phyloP scores from a whole-genome alignment of 805 yeast species.

The Candida fluviatilis region DNA sequence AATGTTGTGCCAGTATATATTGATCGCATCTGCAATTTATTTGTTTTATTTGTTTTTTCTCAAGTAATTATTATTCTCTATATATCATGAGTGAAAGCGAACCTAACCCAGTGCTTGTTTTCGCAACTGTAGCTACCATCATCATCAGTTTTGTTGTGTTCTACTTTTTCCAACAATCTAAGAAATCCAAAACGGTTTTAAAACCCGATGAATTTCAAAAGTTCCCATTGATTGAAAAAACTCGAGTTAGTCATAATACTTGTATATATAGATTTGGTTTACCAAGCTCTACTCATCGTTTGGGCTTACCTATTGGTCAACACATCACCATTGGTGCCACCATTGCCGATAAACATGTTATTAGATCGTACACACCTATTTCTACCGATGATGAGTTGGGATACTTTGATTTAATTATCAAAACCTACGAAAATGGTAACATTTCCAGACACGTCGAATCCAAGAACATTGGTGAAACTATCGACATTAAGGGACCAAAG shows the following conservation, averaged over 20 bases:
- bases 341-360: slow-evolving; percentile 74
- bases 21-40: neutral
- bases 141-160: slow-evolving; percentile 29
- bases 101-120: slow-evolving; percentile 37
- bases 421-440: slow-evolving; percentile 82
- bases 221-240: slow-evolving; percentile 77
- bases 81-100: slow-evolving; percentile 15
- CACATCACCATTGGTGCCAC: slow-evolving; percentile 78
- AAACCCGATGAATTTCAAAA: slow-evolving; percentile 64
- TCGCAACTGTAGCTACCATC: slow-evolving; percentile 37
- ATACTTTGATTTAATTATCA: slow-evolving; percentile 78
- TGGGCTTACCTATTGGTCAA: slow-evolving; percentile 93
- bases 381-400: slow-evolving; percentile 78
- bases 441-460: slow-evolving; percentile 71
- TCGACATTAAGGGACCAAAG: slow-evolving; percentile 84
- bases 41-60: neutral
- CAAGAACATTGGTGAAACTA: slow-evolving; percentile 72
- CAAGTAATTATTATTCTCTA: too few relatives aligned
- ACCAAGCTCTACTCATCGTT: slow-evolving; percentile 65
- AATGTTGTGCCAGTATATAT: neutral
- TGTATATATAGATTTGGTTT: slow-evolving; percentile 80
- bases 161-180: slow-evolving; percentile 31
- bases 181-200: slow-evolving; percentile 49
- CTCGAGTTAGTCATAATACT: slow-evolving; percentile 72
- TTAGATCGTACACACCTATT: slow-evolving; percentile 88